Percentiles rank a stretch among this genome's conserved stretches.
These are phyloP conservation scores for Pyrenophora graminea DNA, from an alignment of 2,329 filamentous ascomycete genomes.

Conservation along the genomic window DNA sequence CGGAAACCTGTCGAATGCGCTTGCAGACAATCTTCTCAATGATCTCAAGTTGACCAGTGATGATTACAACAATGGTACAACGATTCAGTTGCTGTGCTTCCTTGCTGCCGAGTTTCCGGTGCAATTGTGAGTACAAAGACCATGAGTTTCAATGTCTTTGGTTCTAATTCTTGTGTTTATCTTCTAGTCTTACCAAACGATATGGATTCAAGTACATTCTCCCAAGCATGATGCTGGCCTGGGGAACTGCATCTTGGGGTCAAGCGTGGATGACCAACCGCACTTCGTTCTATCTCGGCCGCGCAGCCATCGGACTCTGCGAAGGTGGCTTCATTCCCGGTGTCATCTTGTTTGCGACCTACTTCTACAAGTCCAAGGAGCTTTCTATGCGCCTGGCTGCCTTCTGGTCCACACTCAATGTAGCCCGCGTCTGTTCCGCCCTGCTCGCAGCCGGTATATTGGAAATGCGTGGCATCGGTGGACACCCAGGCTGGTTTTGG, in stretches of 20 bases:
- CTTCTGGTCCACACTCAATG: slow-evolving; percentile 71
- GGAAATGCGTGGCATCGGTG: slow-evolving; percentile 54
- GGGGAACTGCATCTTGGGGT: slow-evolving; percentile 58
- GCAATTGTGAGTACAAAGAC: slow-evolving; percentile 29
- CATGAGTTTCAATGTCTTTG: too few relatives aligned
- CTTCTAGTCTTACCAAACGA: slow-evolving; percentile 46
- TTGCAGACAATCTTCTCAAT: slow-evolving; percentile 36
- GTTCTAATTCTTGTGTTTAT: background rate
- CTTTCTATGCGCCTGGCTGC: slow-evolving; percentile 67
- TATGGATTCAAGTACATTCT: slow-evolving; percentile 50
- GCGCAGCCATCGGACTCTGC: slow-evolving; percentile 50
- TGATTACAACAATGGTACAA: slow-evolving; percentile 45
- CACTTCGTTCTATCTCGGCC: slow-evolving; percentile 48
- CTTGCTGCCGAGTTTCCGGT: slow-evolving; percentile 60
- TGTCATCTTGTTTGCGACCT: slow-evolving; percentile 69
- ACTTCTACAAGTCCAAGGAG: slow-evolving; percentile 75
- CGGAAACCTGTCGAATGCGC: slow-evolving; percentile 47
- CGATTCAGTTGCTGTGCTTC: slow-evolving; percentile 78
- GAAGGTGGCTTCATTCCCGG: slow-evolving; percentile 63
- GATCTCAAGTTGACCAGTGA: slow-evolving; percentile 38
- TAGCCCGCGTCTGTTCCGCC: slow-evolving; percentile 59
- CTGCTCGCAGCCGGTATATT: slow-evolving; percentile 61
- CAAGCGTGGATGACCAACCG: slow-evolving; percentile 66
- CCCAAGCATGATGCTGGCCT: slow-evolving; percentile 50
- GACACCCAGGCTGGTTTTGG: slow-evolving; percentile 60